Evolutionary conservation across 106 monocot species (phyloP), one percentile per base, ranked within the genome.

Genomic region (Apostasia ramifera): DNA sequence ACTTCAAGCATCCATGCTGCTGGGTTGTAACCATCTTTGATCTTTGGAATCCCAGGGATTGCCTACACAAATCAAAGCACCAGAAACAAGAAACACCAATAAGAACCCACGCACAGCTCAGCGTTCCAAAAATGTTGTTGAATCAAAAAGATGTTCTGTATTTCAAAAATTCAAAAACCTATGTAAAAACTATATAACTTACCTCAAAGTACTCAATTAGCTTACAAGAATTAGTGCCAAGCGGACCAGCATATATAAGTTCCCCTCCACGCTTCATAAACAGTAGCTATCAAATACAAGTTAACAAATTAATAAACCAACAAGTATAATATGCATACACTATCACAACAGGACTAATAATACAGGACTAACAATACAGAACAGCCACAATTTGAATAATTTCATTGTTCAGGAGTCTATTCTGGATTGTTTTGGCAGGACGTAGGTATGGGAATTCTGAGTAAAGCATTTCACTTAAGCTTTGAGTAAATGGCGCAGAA

Each of bases 1-100:
- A 85, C 93, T 68, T 99, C 98, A 69, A 99, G 90, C 93, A 99
- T 99, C 98, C 98, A 99, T 80, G 93, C 89, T 70, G 93, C 90
- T 55, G 98, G 98, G 65, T 99, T 99, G 62, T 84, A 80, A 40
- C 98, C 98, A 72, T 99, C 82, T 72, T 78, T 93, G 62, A 99
- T 99, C 73, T 93, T 99, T 52, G 98, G 93, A 59, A 99, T 72
- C 53, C 93, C 98, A 60, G 90, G 87, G 74, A 99, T 83, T 71
- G 90, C 98, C 98, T 99, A 66, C 51, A 59, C 7, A 74, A 70
- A 49, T 8, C 65, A 38, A 66, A 50, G 8, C 61, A 26, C 26
- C 26, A 26, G 26, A 26, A 26, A 26, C 98, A 60, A 88, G 87
- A 73, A 99, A 81, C 69, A 87, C 98, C 98, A 93, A 66, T 50